A percentile compares a stretch with the other conserved stretches of the same genome.
Evolutionary conservation across 129 eudicot genomes (phyloP).

Genomic region (Helichrysum umbraculigerum): DNA sequence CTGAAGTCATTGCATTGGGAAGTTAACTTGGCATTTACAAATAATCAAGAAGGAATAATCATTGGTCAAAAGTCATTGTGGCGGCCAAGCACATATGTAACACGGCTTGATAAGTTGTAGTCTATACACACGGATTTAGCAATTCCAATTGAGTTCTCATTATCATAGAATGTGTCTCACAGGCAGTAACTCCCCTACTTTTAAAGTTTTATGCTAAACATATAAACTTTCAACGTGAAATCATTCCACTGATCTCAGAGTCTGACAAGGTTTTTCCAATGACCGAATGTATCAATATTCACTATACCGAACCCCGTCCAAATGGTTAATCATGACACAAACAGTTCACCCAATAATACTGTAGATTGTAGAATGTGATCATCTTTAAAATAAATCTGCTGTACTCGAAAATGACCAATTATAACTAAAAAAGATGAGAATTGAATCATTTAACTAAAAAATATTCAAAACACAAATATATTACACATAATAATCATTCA

Average conservation of each 20-base stretch:
- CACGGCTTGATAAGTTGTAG: not conserved
- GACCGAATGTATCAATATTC: not conserved
- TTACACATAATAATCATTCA: not conserved
- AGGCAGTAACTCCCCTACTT: not conserved
- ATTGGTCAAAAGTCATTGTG: conserved; percentile 35
- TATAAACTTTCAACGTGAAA: too few species aligned
- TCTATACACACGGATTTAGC: too few species aligned
- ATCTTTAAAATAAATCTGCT: too few species aligned
- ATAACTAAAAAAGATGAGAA: too few species aligned
- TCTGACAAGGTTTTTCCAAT: too few species aligned
- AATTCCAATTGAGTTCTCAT: not conserved
- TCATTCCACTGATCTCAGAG: too few species aligned
- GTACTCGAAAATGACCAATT: too few species aligned
- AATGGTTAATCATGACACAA: not conserved
- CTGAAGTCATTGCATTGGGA: conserved; percentile 79
- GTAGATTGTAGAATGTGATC: not conserved
- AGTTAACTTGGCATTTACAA: conserved; percentile 48
- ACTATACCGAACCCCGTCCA: too few species aligned
- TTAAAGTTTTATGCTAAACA: too few species aligned
- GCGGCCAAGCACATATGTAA: conserved; percentile 8
- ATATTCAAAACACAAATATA: not conserved
- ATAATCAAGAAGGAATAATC: conserved; percentile 62
- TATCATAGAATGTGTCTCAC: not conserved
- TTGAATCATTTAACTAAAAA: not conserved
- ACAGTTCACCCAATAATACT: not conserved